Percentiles rank a stretch among this genome's conserved stretches.
Conservation (phyloP, 495 filamentous ascomycete species). For the Aspergillus campestris region DNA sequence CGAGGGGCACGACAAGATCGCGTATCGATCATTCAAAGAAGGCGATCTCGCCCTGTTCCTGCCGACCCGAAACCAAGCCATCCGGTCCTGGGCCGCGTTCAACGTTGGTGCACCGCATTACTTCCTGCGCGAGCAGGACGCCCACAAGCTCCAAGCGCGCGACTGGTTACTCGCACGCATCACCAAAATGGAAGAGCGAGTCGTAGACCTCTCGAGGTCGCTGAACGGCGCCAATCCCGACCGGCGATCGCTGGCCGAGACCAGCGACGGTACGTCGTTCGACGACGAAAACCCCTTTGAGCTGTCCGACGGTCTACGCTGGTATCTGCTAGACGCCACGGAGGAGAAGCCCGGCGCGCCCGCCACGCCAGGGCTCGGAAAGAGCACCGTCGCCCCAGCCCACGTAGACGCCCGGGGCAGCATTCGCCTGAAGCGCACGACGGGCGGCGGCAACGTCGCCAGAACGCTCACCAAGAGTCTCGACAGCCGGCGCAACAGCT, state of each 20-base stretch:
- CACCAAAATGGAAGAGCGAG: slow-evolving; percentile 80
- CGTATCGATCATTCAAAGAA: slow-evolving; percentile 93
- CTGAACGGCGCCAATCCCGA: slow-evolving; percentile 50
- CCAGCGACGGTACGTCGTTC: slow-evolving; percentile 51
- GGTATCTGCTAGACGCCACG: slow-evolving; percentile 88
- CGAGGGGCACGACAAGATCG: slow-evolving; percentile 92
- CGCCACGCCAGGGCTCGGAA: slow-evolving; percentile 76
- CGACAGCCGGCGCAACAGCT: slow-evolving; percentile 82
- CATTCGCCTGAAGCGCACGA: slow-evolving; percentile 47
- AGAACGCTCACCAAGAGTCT: slow-evolving; percentile 78
- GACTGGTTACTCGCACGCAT: slow-evolving; percentile 97
- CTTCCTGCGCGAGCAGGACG: slow-evolving; percentile 89
- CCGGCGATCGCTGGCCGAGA: slow-evolving; percentile 42
- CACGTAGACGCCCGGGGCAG: slow-evolving; percentile 78
- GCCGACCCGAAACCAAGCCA: slow-evolving; percentile 86
- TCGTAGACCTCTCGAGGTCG: slow-evolving; percentile 83
- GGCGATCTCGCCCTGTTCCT: slow-evolving; percentile 94
- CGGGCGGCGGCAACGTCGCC: slow-evolving; percentile 51
- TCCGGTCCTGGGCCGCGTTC: slow-evolving; percentile 95
- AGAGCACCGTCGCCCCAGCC: slow-evolving; percentile 83
- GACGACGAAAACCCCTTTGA: slow-evolving; percentile 98
- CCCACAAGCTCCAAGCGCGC: slow-evolving; percentile 67
- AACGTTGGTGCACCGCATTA: slow-evolving; percentile 95
- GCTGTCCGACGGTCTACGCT: slow-evolving; percentile 86
- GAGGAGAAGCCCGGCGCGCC: slow-evolving; percentile 97